These are phyloP conservation scores for Xerocomellus amylosporus DNA, from an alignment of 768 basidiomycete genomes.

Conservation along the genomic window DNA sequence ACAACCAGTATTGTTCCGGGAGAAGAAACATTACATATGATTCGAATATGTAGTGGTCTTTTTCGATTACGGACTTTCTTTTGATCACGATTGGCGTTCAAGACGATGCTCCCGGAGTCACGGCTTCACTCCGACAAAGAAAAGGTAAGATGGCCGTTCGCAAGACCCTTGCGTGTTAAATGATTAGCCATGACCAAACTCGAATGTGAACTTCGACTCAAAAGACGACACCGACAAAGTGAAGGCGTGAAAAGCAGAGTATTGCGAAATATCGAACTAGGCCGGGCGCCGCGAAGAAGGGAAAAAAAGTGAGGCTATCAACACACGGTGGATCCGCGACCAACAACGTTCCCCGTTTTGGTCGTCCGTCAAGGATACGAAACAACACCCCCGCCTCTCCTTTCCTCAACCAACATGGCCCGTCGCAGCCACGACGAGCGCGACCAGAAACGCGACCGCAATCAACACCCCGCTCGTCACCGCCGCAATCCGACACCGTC, in stretches of 20 bases:
- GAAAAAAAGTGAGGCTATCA: not conserved
- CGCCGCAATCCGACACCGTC: slow-evolving; percentile 55
- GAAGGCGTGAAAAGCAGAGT: too few relatives aligned
- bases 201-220: too few relatives aligned
- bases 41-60: slow-evolving; percentile 8
- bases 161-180: too few relatives aligned
- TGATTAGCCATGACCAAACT: too few relatives aligned
- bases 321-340: not conserved
- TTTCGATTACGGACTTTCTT: too few relatives aligned
- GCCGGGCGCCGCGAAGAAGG: not conserved
- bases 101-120: too few relatives aligned
- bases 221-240: too few relatives aligned
- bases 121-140: too few relatives aligned
- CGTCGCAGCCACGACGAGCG: slow-evolving; percentile 38
- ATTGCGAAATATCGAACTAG: too few relatives aligned
- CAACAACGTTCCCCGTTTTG: not conserved
- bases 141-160: too few relatives aligned
- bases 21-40: slow-evolving; percentile 21
- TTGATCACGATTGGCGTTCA: too few relatives aligned
- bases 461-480: slow-evolving; percentile 57
- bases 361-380: not conserved
- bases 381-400: not conserved
- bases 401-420: not conserved
- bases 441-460: slow-evolving; percentile 46
- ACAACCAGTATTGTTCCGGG: not conserved